Base-by-base conservation (phyloP, 768 basidiomycete genomes). In the Pleurotus citrinopileatus region DNA sequence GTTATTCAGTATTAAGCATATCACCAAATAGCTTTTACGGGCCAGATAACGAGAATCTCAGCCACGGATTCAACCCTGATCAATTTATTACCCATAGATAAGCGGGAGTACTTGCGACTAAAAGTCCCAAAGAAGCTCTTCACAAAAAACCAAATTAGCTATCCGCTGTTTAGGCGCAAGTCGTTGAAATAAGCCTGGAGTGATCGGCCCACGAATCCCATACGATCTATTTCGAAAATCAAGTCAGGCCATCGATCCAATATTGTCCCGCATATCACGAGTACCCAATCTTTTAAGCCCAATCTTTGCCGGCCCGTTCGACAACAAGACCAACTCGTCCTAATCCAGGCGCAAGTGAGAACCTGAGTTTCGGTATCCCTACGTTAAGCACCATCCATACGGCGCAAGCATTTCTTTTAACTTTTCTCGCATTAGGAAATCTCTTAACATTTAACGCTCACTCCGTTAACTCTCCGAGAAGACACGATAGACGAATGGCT, bases 401-500 rank as follows among this genome's bases (percentile, higher is more conserved):
- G 52, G 52, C 17, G 15, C 38, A 53, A 23, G 12, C 38, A 29
- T 19, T 53, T 36, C n/a, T 42, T 22, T 42, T n/a, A 42, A 8
- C 36, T 28, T 28, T 42, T 42, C 27, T 23, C 52, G 23, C 15
- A 53, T 43, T 53, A 42, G 52, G 52, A 42, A 32, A 28, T 43
- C 20, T 32, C 17, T 25, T 42, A 19, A 10, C 34, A 32, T 26
- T 42, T 53, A 19, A 51, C 23, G 34, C 23, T 19, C 48, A 37
- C 38, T 43, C 52, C 52, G 52, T 42, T n/a, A 53, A 53, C 37
- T 53, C 52, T 53, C 52, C 52, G 52, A 53, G 42, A 51, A 51
- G 48, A 20, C 15, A 51, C 32, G 48, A 22, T 34, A 36, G n/a
- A 25, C 34, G 23, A 37, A 36, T 40, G 29, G 29, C 29, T 37